A percentile compares a stretch with the other conserved stretches of the same genome.
Evolutionary conservation across 192 early-diverging fungal genomes (phyloP).

Genomic region (Dissophora ornata): DNA sequence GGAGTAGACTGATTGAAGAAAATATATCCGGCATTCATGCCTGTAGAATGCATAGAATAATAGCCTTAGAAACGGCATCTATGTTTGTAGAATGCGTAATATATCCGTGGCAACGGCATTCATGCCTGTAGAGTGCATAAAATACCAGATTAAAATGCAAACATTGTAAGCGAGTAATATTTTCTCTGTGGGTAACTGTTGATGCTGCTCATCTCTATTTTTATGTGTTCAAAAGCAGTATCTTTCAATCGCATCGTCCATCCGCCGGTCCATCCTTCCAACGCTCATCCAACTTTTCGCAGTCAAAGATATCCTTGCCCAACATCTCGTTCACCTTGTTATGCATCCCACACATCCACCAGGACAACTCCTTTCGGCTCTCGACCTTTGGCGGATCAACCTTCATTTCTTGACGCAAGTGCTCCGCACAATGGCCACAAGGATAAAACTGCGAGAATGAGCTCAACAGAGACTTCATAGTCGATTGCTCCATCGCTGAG

Average conservation of each 20-base stretch:
- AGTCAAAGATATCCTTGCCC: conserved; percentile 94
- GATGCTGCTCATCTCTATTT: no score
- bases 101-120: no score
- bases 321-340: conserved; percentile 94
- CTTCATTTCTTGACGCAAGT: conserved; percentile 83
- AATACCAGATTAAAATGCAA: no score
- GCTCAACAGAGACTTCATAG: conserved; percentile 78
- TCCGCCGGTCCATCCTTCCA: conserved; percentile 87
- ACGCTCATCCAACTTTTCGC: conserved; percentile 91
- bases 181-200: no score
- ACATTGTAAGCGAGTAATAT: no score
- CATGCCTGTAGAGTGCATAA: no score
- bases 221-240: not conserved
- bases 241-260: conserved; percentile 71
- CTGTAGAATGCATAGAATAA: no score
- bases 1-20: not conserved
- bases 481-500: conserved; percentile 71
- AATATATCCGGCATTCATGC: not conserved
- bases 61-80: no score
- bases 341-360: conserved; percentile 95
- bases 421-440: conserved; percentile 88
- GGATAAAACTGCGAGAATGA: conserved; percentile 93
- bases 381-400: conserved; percentile 81
- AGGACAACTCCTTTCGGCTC: conserved; percentile 71
- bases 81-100: no score